Conservation (phyloP, 495 filamentous ascomycete genomes). For the Xylaria grammica region DNA sequence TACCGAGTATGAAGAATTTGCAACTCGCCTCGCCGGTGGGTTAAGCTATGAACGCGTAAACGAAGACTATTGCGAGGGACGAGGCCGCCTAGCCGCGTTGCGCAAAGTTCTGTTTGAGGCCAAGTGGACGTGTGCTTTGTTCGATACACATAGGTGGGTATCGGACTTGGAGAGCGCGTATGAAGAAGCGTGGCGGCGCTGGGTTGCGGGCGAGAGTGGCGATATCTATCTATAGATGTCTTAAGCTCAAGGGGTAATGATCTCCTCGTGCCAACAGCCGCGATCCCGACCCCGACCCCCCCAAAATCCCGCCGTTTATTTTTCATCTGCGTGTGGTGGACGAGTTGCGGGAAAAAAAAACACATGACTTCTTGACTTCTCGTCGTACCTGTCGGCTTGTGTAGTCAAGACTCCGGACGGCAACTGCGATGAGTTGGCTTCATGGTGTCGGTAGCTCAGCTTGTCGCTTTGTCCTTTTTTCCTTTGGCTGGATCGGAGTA, state of each 20-base stretch:
- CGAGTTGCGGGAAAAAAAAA: background rate
- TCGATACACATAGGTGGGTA: slow-evolving; percentile 94
- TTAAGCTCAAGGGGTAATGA: slow-evolving; percentile 13
- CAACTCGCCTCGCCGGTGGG: slow-evolving; percentile 71
- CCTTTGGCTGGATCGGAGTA: slow-evolving; percentile 8
- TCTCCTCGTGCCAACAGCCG: background rate
- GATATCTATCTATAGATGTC: slow-evolving; percentile 73
- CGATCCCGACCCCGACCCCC: too few relatives aligned
- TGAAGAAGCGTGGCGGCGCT: slow-evolving; percentile 82
- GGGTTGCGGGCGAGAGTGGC: slow-evolving; percentile 85
- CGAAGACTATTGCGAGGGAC: slow-evolving; percentile 59
- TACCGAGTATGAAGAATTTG: slow-evolving; percentile 79
- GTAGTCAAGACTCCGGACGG: background rate
- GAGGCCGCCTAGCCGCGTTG: slow-evolving; percentile 74
- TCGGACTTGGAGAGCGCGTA: slow-evolving; percentile 89
- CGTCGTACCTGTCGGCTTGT: background rate
- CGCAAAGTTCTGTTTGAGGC: slow-evolving; percentile 80
- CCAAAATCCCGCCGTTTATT: slow-evolving; percentile 2
- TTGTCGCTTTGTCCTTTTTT: slow-evolving; percentile 2
- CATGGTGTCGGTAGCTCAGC: too few relatives aligned
- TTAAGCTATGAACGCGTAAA: slow-evolving; percentile 62
- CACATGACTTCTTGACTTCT: background rate
- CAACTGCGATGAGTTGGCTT: background rate
- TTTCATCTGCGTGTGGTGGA: too few relatives aligned
- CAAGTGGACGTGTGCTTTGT: slow-evolving; percentile 82